Evolutionary conservation across 352 stramenopile species (phyloP).

Genomic region (Phytopythium montanum): DNA sequence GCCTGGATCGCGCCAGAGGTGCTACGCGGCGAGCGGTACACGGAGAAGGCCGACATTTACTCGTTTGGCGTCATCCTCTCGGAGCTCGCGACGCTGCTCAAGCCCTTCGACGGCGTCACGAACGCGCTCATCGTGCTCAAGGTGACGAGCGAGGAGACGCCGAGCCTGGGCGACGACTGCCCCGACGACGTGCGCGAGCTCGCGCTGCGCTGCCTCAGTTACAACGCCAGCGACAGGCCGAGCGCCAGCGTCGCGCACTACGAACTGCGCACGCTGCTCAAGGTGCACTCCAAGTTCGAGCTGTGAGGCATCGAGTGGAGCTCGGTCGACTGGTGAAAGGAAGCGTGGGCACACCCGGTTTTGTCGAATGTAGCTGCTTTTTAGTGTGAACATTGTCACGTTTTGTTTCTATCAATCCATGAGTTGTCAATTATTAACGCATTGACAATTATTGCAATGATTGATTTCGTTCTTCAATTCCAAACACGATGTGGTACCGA

Average conservation of each 20-base stretch:
- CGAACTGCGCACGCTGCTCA: constrained; percentile 69
- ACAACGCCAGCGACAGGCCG: constrained; percentile 53
- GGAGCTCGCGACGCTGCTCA: constrained; percentile 61
- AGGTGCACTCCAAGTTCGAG: constrained; percentile 54
- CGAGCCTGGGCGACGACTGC: constrained; percentile 47
- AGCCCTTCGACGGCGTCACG: constrained; percentile 65
- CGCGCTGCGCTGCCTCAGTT: constrained; percentile 57
- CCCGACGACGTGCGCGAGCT: constrained; percentile 68
- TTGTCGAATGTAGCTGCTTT: neutral
- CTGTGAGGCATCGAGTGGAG: constrained; percentile 15
- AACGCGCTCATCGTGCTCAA: constrained; percentile 74
- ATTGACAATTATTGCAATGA: too few relatives aligned
- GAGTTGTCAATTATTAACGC: too few relatives aligned
- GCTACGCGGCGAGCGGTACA: constrained; percentile 78
- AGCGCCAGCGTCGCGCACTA: constrained; percentile 75
- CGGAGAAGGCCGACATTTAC: constrained; percentile 84
- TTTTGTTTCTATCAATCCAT: neutral
- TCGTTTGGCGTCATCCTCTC: constrained; percentile 81
- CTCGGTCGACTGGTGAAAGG: neutral
- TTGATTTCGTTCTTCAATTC: too few relatives aligned
- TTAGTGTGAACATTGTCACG: neutral
- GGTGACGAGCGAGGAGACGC: constrained; percentile 69
- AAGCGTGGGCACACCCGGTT: neutral
- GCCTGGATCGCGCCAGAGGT: constrained; percentile 83
- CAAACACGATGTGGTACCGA: too few relatives aligned